Conservation (phyloP, 768 basidiomycete genomes). For the Boletellus ananiceps region DNA sequence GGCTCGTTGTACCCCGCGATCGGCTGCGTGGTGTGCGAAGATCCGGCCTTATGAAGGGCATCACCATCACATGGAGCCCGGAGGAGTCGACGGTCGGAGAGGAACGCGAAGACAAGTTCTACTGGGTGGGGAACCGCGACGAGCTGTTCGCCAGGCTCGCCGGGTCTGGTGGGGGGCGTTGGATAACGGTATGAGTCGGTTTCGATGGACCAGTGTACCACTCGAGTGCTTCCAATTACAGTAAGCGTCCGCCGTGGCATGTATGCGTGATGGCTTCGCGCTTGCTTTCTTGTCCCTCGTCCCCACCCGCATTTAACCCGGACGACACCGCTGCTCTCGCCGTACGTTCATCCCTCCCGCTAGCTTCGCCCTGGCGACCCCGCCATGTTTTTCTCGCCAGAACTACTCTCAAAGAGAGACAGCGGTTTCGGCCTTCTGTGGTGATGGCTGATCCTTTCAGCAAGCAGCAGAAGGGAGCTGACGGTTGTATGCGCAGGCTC, state of each 20-base stretch:
- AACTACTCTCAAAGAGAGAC: constrained; percentile 74
- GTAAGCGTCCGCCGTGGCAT: not conserved
- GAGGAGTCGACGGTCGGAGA: constrained; percentile 23
- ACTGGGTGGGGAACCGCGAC: constrained; percentile 58
- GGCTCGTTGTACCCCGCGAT: constrained; percentile 41
- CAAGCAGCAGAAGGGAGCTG: not conserved
- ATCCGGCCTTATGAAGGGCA: constrained; percentile 48
- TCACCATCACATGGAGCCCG: constrained; percentile 44
- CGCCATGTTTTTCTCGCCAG: constrained; percentile 82
- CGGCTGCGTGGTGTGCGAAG: constrained; percentile 56
- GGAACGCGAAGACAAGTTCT: constrained; percentile 50
- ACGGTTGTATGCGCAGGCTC: constrained; percentile 51
- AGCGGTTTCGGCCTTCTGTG: constrained; percentile 89
- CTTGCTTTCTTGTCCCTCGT: constrained; percentile 12
- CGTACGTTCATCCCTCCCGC: not conserved
- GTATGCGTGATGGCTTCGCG: constrained; percentile 15
- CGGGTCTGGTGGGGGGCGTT: constrained; percentile 44
- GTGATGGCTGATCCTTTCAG: constrained; percentile 33
- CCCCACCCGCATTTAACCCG: not conserved
- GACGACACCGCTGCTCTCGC: not conserved
- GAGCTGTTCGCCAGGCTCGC: constrained; percentile 64
- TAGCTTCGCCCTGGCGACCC: not conserved
- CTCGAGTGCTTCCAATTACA: constrained; percentile 9
- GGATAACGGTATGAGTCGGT: constrained; percentile 41
- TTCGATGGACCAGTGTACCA: constrained; percentile 6